These are phyloP conservation scores for Globisporangium abappressorium DNA, from an alignment of 352 stramenopile genomes.

Conservation along the genomic window DNA sequence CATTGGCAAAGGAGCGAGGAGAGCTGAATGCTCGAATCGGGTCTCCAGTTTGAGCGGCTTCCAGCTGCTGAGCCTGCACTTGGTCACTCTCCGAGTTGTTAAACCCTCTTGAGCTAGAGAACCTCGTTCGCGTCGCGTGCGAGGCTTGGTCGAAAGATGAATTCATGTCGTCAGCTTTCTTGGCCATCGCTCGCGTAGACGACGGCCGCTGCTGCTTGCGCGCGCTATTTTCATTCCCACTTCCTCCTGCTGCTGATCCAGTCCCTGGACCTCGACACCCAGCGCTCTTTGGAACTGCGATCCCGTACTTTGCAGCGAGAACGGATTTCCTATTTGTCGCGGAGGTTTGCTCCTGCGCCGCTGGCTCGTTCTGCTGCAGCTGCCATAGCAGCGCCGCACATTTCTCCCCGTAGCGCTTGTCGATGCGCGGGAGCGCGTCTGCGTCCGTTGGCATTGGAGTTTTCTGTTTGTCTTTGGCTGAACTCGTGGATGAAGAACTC, in stretches of 20 bases:
- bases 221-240: neutral
- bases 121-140: neutral
- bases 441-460: neutral
- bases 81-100: neutral
- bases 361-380: neutral
- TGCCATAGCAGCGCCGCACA: constrained; percentile 7
- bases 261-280: neutral
- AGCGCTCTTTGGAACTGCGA: constrained; percentile 10
- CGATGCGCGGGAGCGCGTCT: constrained; percentile 11
- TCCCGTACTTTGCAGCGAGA: constrained; percentile 5
- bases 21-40: constrained; percentile 6
- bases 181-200: constrained; percentile 4
- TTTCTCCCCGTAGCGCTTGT: constrained; percentile 16
- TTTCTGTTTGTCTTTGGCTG: neutral
- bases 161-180: neutral
- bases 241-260: no score
- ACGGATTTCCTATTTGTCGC: neutral
- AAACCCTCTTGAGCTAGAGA: neutral
- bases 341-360: neutral
- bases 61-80: constrained; percentile 5
- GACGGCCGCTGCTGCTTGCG: constrained; percentile 7
- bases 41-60: neutral
- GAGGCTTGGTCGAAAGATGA: neutral
- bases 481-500: neutral
- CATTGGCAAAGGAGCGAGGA: neutral